Conservation (phyloP, 1,284 basidiomycete species). For the Vanrija humicola region DNA sequence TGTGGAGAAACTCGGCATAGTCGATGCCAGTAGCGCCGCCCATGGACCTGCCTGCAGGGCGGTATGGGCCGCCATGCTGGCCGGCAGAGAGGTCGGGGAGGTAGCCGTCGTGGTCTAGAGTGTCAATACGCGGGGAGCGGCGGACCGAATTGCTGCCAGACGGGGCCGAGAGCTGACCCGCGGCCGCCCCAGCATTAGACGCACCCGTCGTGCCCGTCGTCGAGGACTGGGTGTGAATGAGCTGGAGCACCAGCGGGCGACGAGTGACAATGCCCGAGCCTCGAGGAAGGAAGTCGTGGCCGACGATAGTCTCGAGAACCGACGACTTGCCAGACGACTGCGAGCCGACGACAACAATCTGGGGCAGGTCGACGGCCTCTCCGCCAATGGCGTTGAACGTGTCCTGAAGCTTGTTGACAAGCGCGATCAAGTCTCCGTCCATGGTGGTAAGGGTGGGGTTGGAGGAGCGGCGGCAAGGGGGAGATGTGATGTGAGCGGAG, state of each 20-base stretch:
- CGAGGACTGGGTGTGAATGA: slow-evolving; percentile 72
- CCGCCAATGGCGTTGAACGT: slow-evolving; percentile 54
- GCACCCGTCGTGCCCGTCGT: no score
- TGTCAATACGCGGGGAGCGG: neutral
- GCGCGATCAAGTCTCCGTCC: slow-evolving; percentile 90
- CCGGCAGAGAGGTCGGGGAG: slow-evolving; percentile 35
- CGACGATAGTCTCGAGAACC: slow-evolving; percentile 70
- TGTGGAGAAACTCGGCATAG: slow-evolving; percentile 95
- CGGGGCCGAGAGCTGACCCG: neutral
- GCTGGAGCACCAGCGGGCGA: slow-evolving; percentile 88
- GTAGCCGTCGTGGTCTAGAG: slow-evolving; percentile 30
- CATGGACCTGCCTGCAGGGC: slow-evolving; percentile 22
- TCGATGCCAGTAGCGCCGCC: slow-evolving; percentile 56
- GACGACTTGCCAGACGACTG: slow-evolving; percentile 57
- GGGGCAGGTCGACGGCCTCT: slow-evolving; percentile 55
- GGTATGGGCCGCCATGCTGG: slow-evolving; percentile 14
- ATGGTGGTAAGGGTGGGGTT: slow-evolving; percentile 49
- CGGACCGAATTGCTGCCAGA: neutral
- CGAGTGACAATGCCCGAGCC: slow-evolving; percentile 75
- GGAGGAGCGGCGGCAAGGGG: neutral
- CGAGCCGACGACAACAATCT: slow-evolving; percentile 50
- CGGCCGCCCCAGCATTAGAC: no score
- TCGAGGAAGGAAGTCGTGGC: slow-evolving; percentile 90
- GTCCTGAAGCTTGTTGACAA: slow-evolving; percentile 89
- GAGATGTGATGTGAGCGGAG: neutral